Conservation (phyloP, 306 rosid genomes). For the Parietaria judaica region DNA sequence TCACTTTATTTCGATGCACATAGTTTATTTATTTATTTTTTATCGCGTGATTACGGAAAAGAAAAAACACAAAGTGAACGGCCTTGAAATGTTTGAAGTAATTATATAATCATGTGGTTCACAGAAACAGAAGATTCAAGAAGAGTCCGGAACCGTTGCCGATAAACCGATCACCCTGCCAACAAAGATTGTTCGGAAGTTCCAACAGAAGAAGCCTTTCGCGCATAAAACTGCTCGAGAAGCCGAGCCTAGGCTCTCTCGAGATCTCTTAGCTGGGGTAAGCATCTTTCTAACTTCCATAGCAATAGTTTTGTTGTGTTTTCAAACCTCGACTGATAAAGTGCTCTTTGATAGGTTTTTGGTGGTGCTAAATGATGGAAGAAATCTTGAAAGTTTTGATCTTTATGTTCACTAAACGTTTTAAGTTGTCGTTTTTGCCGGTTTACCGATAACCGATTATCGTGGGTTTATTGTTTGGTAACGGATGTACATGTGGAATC, state of each 20-base stretch:
- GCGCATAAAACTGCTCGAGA: slow-evolving; percentile 17
- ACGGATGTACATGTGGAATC: background rate
- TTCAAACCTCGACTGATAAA: slow-evolving; percentile 4
- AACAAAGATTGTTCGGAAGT: slow-evolving; percentile 47
- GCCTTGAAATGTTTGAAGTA: too few species aligned
- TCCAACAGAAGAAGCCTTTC: slow-evolving; percentile 60
- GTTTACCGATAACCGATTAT: background rate
- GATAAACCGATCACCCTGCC: slow-evolving; percentile 25
- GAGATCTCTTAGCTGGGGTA: slow-evolving; percentile 54
- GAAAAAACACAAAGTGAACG: too few species aligned
- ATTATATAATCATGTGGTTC: slow-evolving; percentile 10
- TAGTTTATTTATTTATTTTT: too few species aligned
- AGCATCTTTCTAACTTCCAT: slow-evolving; percentile 17
- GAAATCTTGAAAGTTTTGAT: background rate
- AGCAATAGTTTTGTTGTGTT: background rate
- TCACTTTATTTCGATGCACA: too few species aligned
- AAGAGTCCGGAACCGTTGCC: slow-evolving; percentile 23
- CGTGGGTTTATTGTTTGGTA: background rate
- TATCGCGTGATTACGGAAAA: too few species aligned
- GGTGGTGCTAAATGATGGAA: slow-evolving; percentile 34
- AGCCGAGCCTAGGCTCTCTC: slow-evolving; percentile 42
- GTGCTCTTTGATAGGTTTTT: slow-evolving; percentile 50
- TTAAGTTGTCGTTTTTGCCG: background rate
- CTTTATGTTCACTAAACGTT: too few species aligned
- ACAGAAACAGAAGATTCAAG: slow-evolving; percentile 69